These are phyloP conservation scores for Albizia julibrissin DNA, from an alignment of 306 rosid genomes.

Conservation along the genomic window DNA sequence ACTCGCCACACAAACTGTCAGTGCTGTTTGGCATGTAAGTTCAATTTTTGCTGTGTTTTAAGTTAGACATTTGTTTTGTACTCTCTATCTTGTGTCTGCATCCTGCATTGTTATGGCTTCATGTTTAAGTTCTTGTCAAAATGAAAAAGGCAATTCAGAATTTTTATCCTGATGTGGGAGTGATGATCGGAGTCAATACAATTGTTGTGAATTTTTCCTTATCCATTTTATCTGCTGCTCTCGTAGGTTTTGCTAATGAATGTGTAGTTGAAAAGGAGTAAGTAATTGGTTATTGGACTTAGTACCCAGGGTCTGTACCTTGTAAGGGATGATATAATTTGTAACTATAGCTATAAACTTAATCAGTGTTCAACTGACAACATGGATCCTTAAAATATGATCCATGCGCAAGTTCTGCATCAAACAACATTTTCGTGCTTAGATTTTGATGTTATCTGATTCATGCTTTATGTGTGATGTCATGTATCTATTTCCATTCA, in stretches of 20 bases:
- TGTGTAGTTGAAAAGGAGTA: constrained; percentile 3
- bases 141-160: neutral
- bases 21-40: constrained; percentile 99
- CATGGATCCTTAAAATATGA: neutral
- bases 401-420: constrained; percentile 10
- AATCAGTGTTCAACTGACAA: neutral
- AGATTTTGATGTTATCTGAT: neutral
- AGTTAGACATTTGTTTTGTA: neutral
- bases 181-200: neutral
- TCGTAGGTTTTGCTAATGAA: neutral
- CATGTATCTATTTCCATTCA: neutral
- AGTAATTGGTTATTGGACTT: constrained; percentile 3
- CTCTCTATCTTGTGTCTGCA: neutral
- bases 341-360: constrained; percentile 11
- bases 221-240: neutral
- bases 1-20: constrained; percentile 90
- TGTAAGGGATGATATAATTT: neutral
- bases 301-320: neutral
- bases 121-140: constrained; percentile 6
- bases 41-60: constrained; percentile 24
- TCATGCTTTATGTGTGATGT: neutral
- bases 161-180: neutral
- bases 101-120: constrained; percentile 19
- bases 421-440: constrained; percentile 6
- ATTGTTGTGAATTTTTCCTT: neutral